These are phyloP conservation scores for Pseudogymnoascus verrucosus DNA, from an alignment of 2,329 filamentous ascomycete species.

Conservation along the genomic window DNA sequence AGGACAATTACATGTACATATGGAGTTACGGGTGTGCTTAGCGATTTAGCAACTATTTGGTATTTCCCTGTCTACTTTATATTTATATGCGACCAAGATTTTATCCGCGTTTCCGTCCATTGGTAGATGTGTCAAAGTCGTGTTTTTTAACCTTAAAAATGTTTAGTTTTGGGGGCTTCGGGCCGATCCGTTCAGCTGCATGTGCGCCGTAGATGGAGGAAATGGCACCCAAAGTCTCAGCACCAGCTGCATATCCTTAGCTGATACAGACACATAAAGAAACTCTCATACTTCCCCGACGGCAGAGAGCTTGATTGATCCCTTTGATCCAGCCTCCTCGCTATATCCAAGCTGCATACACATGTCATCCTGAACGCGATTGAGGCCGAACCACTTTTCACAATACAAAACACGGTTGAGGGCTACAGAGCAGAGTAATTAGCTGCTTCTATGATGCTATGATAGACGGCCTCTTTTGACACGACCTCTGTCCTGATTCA, in stretches of 20 bases:
- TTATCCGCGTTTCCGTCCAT: background rate
- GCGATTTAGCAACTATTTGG: background rate
- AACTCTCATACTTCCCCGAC: background rate
- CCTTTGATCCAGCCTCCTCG: background rate
- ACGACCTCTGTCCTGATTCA: background rate
- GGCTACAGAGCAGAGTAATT: background rate
- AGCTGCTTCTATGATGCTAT: background rate
- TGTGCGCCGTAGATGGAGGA: background rate
- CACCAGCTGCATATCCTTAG: background rate
- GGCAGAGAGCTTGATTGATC: background rate
- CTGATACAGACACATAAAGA: background rate
- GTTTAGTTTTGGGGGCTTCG: background rate
- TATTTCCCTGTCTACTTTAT: background rate
- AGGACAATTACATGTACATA: background rate
- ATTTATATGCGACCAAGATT: background rate
- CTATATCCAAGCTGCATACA: background rate
- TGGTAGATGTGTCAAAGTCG: background rate
- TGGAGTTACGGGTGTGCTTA: background rate
- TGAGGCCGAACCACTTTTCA: background rate
- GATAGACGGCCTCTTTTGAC: background rate
- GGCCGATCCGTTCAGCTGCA: background rate
- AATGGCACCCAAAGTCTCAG: background rate
- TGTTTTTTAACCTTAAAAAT: conserved; percentile 1
- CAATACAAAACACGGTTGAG: background rate
- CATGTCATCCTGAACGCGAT: background rate